A percentile compares a stretch with the other conserved stretches of the same genome.
phyloP scores from a whole-genome alignment of 768 basidiomycete species.

The Gymnopilus dilepis region DNA sequence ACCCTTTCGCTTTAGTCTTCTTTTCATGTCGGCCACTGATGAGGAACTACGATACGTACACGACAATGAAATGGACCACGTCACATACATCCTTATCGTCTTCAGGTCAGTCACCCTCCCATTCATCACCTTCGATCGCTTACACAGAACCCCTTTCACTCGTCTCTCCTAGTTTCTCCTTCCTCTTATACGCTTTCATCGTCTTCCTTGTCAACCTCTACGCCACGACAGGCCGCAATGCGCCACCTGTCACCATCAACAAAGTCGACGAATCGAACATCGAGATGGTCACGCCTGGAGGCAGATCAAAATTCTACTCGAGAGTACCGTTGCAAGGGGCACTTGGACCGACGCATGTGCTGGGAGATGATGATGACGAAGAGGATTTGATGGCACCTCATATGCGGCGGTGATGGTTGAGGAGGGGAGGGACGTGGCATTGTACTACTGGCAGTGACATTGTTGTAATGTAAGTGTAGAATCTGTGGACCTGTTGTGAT shows the following conservation, averaged over 20 bases:
- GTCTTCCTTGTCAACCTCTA: constrained; percentile 75
- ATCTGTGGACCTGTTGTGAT: background rate
- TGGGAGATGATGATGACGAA: constrained; percentile 58
- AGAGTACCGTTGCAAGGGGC: constrained; percentile 49
- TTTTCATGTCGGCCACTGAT: constrained; percentile 95
- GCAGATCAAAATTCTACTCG: constrained; percentile 66
- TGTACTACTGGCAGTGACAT: background rate
- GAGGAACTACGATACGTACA: constrained; percentile 81
- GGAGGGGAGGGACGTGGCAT: background rate
- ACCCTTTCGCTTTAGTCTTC: constrained; percentile 56
- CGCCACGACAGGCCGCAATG: constrained; percentile 64
- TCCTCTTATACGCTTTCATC: constrained; percentile 78
- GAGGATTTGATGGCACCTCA: constrained; percentile 33
- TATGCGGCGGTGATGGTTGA: constrained; percentile 9
- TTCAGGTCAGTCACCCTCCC: constrained; percentile 57
- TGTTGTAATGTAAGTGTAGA: constrained; percentile 10
- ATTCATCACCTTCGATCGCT: constrained; percentile 1
- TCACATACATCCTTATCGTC: constrained; percentile 87
- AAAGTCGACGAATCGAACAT: constrained; percentile 30
- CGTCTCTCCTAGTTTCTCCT: constrained; percentile 58
- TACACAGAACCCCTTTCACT: background rate
- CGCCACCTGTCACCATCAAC: constrained; percentile 27
- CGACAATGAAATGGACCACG: constrained; percentile 83
- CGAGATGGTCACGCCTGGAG: constrained; percentile 29
- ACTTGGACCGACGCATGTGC: constrained; percentile 41